Evolutionary conservation across 805 yeast species (phyloP).

Genomic region (Spathaspora passalidarum): DNA sequence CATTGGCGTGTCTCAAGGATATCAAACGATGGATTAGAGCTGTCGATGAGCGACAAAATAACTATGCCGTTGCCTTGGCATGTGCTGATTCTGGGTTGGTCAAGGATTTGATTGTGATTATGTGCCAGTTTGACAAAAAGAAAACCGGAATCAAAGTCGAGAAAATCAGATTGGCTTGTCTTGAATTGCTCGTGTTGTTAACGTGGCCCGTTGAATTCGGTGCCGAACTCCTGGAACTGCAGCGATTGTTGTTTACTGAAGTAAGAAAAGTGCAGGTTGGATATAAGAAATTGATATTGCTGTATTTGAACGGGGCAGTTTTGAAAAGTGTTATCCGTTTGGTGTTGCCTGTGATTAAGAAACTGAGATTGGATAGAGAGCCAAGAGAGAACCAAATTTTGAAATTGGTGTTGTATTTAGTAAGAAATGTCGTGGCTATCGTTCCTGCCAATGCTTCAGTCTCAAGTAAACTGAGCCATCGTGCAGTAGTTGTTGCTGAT

Average conservation of each 20-base stretch:
- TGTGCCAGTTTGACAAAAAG: constrained; percentile 64
- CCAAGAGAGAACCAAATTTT: constrained; percentile 71
- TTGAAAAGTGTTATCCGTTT: constrained; percentile 68
- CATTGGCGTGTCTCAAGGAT: constrained; percentile 81
- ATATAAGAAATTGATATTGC: constrained; percentile 69
- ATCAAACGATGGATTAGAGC: constrained; percentile 82
- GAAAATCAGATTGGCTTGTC: constrained; percentile 63
- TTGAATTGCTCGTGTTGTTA: constrained; percentile 78
- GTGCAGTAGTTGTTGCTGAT: constrained; percentile 21
- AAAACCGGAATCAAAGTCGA: constrained; percentile 40
- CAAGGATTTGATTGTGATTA: constrained; percentile 70
- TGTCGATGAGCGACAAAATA: constrained; percentile 69
- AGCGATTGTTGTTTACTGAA: constrained; percentile 54
- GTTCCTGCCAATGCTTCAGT: constrained; percentile 63
- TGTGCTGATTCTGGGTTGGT: constrained; percentile 79
- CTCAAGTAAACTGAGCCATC: constrained; percentile 36
- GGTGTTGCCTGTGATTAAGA: constrained; percentile 57
- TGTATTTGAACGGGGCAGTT: constrained; percentile 56
- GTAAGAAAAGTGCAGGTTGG: constrained; percentile 62
- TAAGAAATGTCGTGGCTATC: constrained; percentile 75
- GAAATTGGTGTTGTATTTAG: constrained; percentile 66
- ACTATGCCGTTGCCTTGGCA: constrained; percentile 83
- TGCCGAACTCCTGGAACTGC: constrained; percentile 56
- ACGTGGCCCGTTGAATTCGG: constrained; percentile 82
- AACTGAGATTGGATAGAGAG: constrained; percentile 53